Conservation (phyloP, 257 asterid species). For the Solanum sparsipilum region DNA sequence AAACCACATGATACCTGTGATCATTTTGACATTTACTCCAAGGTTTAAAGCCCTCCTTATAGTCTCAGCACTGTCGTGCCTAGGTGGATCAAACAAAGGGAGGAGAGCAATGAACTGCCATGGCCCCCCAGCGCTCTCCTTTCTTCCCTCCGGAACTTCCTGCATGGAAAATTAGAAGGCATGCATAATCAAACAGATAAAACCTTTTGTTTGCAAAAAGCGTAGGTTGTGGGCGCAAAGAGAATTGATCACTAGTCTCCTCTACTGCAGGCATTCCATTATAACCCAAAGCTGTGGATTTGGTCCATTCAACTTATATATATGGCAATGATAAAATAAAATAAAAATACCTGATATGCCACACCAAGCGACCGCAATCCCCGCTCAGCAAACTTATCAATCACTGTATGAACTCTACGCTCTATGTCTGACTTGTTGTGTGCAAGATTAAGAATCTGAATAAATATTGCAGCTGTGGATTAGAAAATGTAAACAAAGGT, state of each 20-base stretch:
- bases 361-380: slow-evolving; percentile 88
- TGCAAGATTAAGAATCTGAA: slow-evolving; percentile 73
- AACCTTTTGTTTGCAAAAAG: not conserved
- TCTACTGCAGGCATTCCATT: not conserved
- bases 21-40: slow-evolving; percentile 93
- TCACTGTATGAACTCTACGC: slow-evolving; percentile 65
- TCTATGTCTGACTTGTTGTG: slow-evolving; percentile 75
- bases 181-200: not conserved
- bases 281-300: not conserved
- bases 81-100: slow-evolving; percentile 95
- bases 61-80: slow-evolving; percentile 94
- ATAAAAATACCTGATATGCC: slow-evolving; percentile 69
- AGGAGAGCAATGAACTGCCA: slow-evolving; percentile 87
- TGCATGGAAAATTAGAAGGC: slow-evolving; percentile 12
- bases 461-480: not conserved
- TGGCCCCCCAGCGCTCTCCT: slow-evolving; percentile 84
- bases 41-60: slow-evolving; percentile 78
- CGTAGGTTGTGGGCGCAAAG: not conserved
- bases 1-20: slow-evolving; percentile 37
- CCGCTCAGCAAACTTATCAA: slow-evolving; percentile 87
- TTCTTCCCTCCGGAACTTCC: slow-evolving; percentile 84
- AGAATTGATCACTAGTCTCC: not conserved
- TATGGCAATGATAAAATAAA: not conserved
- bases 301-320: not conserved
- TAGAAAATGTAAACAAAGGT: not conserved